Evolutionary conservation across 192 early-diverging fungal genomes (phyloP).

Genomic region (Backusella tarrabulga): DNA sequence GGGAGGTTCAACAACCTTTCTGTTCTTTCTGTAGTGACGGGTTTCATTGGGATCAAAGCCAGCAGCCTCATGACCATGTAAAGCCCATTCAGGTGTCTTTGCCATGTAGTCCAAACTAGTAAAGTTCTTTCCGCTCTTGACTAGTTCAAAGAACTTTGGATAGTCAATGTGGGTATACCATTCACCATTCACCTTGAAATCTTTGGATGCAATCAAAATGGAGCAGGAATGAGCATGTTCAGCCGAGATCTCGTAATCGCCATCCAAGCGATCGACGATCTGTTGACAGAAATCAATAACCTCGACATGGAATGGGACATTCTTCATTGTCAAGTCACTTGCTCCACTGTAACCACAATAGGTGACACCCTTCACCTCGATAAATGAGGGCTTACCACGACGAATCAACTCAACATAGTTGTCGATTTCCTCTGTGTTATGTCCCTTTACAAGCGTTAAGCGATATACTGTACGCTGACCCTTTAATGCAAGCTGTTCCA

Average conservation of each 20-base stretch:
- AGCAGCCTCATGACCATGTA: slow-evolving; percentile 61
- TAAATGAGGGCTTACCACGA: slow-evolving; percentile 66
- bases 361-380: slow-evolving; percentile 78
- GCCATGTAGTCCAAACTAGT: slow-evolving; percentile 67
- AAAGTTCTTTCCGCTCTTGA: slow-evolving; percentile 48
- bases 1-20: slow-evolving; percentile 19
- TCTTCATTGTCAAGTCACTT: slow-evolving; percentile 65
- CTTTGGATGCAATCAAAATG: slow-evolving; percentile 61
- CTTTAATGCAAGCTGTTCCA: slow-evolving; percentile 64
- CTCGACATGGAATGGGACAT: slow-evolving; percentile 59
- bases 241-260: slow-evolving; percentile 67
- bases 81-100: slow-evolving; percentile 67
- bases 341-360: slow-evolving; percentile 73
- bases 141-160: slow-evolving; percentile 62
- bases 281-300: slow-evolving; percentile 64
- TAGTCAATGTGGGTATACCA: slow-evolving; percentile 82
- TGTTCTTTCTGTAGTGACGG: slow-evolving; percentile 58
- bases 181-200: slow-evolving; percentile 63
- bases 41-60: slow-evolving; percentile 75
- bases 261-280: slow-evolving; percentile 50
- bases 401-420: slow-evolving; percentile 65
- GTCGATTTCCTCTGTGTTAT: slow-evolving; percentile 64
- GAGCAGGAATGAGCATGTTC: slow-evolving; percentile 71
- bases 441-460: slow-evolving; percentile 71
- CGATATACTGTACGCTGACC: slow-evolving; percentile 75